Evolutionary conservation across 1,284 basidiomycete species (phyloP), one percentile per base, ranked within the genome.

Genomic region (Ceratobasidium sp.): DNA sequence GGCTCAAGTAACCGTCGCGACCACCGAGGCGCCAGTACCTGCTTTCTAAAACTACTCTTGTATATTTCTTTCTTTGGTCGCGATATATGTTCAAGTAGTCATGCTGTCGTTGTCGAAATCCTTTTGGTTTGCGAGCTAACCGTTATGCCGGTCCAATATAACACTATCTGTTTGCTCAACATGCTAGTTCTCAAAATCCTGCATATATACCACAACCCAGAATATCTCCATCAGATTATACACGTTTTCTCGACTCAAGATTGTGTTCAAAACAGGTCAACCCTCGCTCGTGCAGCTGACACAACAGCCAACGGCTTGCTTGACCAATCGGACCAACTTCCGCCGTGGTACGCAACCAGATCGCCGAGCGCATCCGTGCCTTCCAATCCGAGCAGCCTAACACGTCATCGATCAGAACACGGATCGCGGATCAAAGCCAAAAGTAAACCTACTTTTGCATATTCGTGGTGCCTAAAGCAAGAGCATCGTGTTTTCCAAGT

Each of bases 291-390:
- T 14, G 36, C 58, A 39, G 3, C 41, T 5, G 87, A 89, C 55
- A 89, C 85, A 21, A 91, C 79, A 0, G 85, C 88, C 1, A 86
- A 81, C 2, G 89, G 86, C 78, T 89, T 90, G 34, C 87, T 85
- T 43, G 85, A 82, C 67, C 87, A 85, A 73, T 85, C 84, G 34
- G 90, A 86, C 59, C 87, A 80, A 39, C 84, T 84, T 32, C 89
- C 87, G 41, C 86, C 86, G 57, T 86, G 84, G 76, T 86, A 90
- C 8, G 88, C 89, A 21, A 93, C 92, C 74, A 91, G 84, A 76
- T 92, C 88, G 16, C 76, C 77, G 23, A 81, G 76, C 8, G 79
- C 79, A 1, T 78, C 79, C 21, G 79, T 73, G 0, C 80, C 52
- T 28, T 83, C 81, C 3, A 91, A 79, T 6, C 88, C 89, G 34